Evolutionary conservation across 805 yeast species (phyloP), one percentile per base, ranked within the genome.

Genomic region (Sugiyamaella smithiae): DNA sequence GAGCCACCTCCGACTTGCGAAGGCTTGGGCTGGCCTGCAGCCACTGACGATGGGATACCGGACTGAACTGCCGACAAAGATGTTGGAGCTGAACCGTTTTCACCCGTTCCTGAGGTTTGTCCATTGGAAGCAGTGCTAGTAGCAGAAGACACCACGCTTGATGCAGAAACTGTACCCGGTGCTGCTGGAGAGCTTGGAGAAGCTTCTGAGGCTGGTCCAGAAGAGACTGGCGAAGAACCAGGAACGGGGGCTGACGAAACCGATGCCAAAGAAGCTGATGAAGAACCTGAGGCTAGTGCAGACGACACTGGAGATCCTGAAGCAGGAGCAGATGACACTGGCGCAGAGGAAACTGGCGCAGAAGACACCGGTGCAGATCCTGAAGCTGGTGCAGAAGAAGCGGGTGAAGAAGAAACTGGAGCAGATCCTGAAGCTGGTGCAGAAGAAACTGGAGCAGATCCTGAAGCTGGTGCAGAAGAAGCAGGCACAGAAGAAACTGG

Each of bases 201-300:
- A 26, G 29, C 29, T 26, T 71, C 40, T 69, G 72, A 1, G 77
- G 77, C 45, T 67, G 61, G 28, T 62, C 57, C 14, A 75, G 56
- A 9, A 80, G 56, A 3, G 78, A 64, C 14, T 60, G 58, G 47
- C 7, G 29, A 7, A 11, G 29, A 26, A 11, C 29, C 29, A 11
- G 29, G 11, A 26, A 11, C 29, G 11, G 11, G 7, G 7, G 29
- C 29, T 26, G 29, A 26, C 7, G 29, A 26, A 26, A 11, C 29
- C 7, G 29, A 11, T 8, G 29, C 29, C 11, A 11, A 26, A 8
- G 29, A 26, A 26, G 11, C 29, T 26, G 29, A 11, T 8, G 29
- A 7, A 11, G 29, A 26, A 11, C 29, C 29, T 8, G 29, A 26
- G 11, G 11, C 29, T 26, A 11, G 29, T 26, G 29, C 29, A 8